A percentile compares a stretch with the other conserved stretches of the same genome.
These are phyloP conservation scores for Mycena sp. DNA, from an alignment of 1,284 basidiomycete species.

Conservation along the genomic window DNA sequence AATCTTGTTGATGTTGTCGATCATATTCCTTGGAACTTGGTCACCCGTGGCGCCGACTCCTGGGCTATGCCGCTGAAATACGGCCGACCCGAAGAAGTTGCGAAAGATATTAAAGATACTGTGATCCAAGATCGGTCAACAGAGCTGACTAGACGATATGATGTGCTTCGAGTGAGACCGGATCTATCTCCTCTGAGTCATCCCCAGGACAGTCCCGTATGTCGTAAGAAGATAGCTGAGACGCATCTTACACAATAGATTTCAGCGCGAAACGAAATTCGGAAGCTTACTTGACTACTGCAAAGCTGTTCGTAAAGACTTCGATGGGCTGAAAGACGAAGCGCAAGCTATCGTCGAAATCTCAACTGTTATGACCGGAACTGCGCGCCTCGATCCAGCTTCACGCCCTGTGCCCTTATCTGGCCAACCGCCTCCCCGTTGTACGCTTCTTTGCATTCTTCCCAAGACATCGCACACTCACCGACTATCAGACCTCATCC, in stretches of 20 bases:
- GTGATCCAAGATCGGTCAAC: slow-evolving; percentile 77
- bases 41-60: slow-evolving; percentile 58
- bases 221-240: slow-evolving; percentile 40
- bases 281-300: slow-evolving; percentile 72
- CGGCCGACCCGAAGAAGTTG: slow-evolving; percentile 51
- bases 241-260: slow-evolving; percentile 11
- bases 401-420: slow-evolving; percentile 45
- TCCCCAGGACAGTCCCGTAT: slow-evolving; percentile 68
- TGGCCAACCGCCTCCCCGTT: slow-evolving; percentile 60
- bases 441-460: slow-evolving; percentile 43
- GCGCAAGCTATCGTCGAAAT: slow-evolving; percentile 81
- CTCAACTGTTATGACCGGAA: slow-evolving; percentile 61
- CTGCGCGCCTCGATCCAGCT: slow-evolving; percentile 59
- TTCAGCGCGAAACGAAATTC: slow-evolving; percentile 66
- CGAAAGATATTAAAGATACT: slow-evolving; percentile 62
- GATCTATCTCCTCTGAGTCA: slow-evolving; percentile 80
- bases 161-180: slow-evolving; percentile 59
- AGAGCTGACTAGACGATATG: slow-evolving; percentile 80
- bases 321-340: slow-evolving; percentile 67
- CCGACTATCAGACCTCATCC: slow-evolving; percentile 69
- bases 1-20: slow-evolving; percentile 51
- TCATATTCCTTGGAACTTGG: slow-evolving; percentile 71
- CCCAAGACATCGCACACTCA: slow-evolving; percentile 16
- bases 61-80: slow-evolving; percentile 61
- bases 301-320: slow-evolving; percentile 64